Conservation (phyloP, 2,329 filamentous ascomycete species). For the Paracorniculantispora psalliotae region DNA sequence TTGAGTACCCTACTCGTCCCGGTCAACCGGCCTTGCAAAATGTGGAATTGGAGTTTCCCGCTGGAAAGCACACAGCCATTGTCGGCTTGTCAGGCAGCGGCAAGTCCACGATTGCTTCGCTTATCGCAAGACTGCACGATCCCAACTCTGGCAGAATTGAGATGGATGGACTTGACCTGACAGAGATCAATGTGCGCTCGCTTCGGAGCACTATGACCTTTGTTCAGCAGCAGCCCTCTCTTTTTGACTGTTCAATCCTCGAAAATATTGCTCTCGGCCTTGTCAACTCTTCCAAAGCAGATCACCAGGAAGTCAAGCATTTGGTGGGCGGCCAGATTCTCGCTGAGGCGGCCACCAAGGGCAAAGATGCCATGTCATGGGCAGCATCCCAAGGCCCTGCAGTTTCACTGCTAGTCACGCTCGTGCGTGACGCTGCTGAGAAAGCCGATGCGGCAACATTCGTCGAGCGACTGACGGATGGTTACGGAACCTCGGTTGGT, state of each 20-base stretch:
- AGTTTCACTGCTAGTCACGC: slow-evolving; percentile 38
- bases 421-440: slow-evolving; percentile 42
- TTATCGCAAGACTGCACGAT: slow-evolving; percentile 41
- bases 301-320: slow-evolving; percentile 28
- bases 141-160: slow-evolving; percentile 33
- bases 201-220: slow-evolving; percentile 28
- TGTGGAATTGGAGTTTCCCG: slow-evolving; percentile 29
- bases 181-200: slow-evolving; percentile 30
- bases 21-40: slow-evolving; percentile 31
- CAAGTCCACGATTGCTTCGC: slow-evolving; percentile 39
- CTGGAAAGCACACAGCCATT: slow-evolving; percentile 41
- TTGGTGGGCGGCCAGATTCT: slow-evolving; percentile 39
- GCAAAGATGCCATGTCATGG: slow-evolving; percentile 20
- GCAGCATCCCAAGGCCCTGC: slow-evolving; percentile 18
- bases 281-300: slow-evolving; percentile 26
- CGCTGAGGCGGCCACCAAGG: slow-evolving; percentile 34
- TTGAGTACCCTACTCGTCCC: slow-evolving; percentile 31
- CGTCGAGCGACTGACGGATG: slow-evolving; percentile 43
- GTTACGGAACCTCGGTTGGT: slow-evolving; percentile 43
- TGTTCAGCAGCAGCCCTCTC: slow-evolving; percentile 30
- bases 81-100: slow-evolving; percentile 47
- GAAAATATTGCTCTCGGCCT: slow-evolving; percentile 41
- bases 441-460: slow-evolving; percentile 52
- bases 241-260: slow-evolving; percentile 32
- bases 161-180: slow-evolving; percentile 32